Evolutionary conservation across 1,284 basidiomycete species (phyloP).

Genomic region (Pseudozyma sp.): DNA sequence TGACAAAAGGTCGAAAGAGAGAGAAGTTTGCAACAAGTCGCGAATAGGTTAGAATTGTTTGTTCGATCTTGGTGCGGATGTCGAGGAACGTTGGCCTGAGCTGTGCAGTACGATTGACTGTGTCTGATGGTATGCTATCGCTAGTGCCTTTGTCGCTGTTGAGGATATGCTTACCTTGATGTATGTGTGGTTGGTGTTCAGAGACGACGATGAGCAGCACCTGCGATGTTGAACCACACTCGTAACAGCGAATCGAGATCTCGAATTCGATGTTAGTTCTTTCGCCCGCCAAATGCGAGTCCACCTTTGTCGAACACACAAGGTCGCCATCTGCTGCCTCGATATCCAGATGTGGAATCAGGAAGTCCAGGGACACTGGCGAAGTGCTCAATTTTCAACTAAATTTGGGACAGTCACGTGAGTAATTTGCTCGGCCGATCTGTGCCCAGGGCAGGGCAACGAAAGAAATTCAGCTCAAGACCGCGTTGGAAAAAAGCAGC

Average conservation of each 20-base stretch:
- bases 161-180: constrained; percentile 45
- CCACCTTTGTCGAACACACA: too few species aligned
- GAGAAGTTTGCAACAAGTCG: neutral
- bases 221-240: constrained; percentile 20
- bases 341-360: constrained; percentile 2
- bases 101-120: neutral
- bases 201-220: constrained; percentile 31
- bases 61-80: neutral
- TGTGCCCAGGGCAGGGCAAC: neutral
- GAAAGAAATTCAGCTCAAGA: too few species aligned
- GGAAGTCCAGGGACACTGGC: neutral
- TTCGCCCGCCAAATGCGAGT: neutral
- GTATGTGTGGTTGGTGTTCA: constrained; percentile 47
- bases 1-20: neutral
- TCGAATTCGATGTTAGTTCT: constrained; percentile 2
- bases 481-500: too few species aligned
- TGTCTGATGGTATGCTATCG: neutral
- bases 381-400: neutral
- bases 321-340: constrained; percentile 18
- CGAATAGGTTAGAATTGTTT: constrained; percentile 20
- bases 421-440: constrained; percentile 12
- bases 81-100: neutral
- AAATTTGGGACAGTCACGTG: constrained; percentile 9
- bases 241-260: neutral
- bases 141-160: constrained; percentile 11